phyloP scores from a whole-genome alignment of 345 rosid species.

The Pelargonium nanum region DNA sequence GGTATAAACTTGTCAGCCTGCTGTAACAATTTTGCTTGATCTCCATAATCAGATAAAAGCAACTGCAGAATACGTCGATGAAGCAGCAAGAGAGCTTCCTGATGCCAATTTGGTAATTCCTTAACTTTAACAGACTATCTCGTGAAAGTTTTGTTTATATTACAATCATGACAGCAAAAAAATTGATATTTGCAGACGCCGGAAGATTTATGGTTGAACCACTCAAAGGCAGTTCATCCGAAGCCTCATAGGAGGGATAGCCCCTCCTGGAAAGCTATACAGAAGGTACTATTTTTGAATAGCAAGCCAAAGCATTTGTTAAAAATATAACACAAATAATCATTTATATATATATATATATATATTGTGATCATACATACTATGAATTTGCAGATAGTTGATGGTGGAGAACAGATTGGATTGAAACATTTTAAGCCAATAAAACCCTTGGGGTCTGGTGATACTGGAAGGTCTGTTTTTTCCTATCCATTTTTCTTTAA shows the following conservation, averaged over 20 bases:
- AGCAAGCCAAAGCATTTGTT: not conserved
- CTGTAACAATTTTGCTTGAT: slow-evolving; percentile 2
- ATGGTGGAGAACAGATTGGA: slow-evolving; percentile 61
- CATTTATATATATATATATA: too few species aligned
- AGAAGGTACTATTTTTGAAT: slow-evolving; percentile 34
- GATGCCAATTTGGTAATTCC: slow-evolving; percentile 71
- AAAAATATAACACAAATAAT: too few species aligned
- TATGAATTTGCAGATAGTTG: slow-evolving; percentile 31
- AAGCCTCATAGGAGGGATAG: slow-evolving; percentile 86
- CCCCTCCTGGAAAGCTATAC: slow-evolving; percentile 65
- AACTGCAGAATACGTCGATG: slow-evolving; percentile 85
- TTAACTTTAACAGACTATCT: too few species aligned
- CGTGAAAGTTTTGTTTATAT: too few species aligned
- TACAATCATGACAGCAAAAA: slow-evolving; percentile 2
- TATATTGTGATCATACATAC: not conserved
- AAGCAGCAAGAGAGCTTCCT: slow-evolving; percentile 88
- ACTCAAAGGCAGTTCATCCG: slow-evolving; percentile 60
- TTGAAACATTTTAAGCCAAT: slow-evolving; percentile 73
- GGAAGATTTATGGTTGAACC: slow-evolving; percentile 90
- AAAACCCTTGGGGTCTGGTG: slow-evolving; percentile 92
- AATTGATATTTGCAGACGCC: slow-evolving; percentile 49
- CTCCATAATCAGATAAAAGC: slow-evolving; percentile 49
- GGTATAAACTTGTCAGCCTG: not conserved
- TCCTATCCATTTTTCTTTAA: not conserved
- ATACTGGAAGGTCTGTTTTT: slow-evolving; percentile 74